Evolutionary conservation across 768 basidiomycete species (phyloP).

Genomic region (Pisolithus marmoratus): DNA sequence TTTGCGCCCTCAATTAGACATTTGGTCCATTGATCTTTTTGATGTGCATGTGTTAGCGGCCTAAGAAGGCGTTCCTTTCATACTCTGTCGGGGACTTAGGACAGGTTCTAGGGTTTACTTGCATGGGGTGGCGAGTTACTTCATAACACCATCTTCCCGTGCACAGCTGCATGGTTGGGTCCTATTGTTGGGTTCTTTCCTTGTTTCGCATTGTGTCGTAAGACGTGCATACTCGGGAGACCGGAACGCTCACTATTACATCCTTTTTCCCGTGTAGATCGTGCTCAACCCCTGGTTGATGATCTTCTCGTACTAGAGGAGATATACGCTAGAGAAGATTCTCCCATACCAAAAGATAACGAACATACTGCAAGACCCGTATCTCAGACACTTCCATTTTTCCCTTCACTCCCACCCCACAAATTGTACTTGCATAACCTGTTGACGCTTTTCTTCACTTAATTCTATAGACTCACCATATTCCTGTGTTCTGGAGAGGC

Average conservation of each 20-base stretch:
- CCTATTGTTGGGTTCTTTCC: not conserved
- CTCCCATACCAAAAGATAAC: not conserved
- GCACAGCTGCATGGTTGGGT: not conserved
- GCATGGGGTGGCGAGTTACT: not conserved
- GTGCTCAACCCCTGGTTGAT: conserved; percentile 87
- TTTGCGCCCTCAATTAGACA: too few species aligned
- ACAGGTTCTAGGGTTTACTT: not conserved
- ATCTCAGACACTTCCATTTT: not conserved
- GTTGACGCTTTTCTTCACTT: too few species aligned
- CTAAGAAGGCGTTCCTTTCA: not conserved
- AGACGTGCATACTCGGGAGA: not conserved
- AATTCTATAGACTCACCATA: too few species aligned
- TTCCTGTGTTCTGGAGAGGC: too few species aligned
- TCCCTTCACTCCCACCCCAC: too few species aligned
- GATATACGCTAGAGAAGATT: not conserved
- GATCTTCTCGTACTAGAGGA: conserved; percentile 61
- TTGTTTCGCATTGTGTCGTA: not conserved
- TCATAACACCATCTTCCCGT: not conserved
- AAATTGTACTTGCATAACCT: too few species aligned
- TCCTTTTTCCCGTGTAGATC: conserved; percentile 39
- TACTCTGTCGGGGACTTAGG: not conserved
- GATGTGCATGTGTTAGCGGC: not conserved
- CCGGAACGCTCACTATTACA: conserved; percentile 11
- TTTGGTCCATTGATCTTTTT: not conserved
- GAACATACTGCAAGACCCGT: not conserved